Evolutionary conservation across 306 rosid genomes (phyloP).

Genomic region (Prinsepia uniflora): DNA sequence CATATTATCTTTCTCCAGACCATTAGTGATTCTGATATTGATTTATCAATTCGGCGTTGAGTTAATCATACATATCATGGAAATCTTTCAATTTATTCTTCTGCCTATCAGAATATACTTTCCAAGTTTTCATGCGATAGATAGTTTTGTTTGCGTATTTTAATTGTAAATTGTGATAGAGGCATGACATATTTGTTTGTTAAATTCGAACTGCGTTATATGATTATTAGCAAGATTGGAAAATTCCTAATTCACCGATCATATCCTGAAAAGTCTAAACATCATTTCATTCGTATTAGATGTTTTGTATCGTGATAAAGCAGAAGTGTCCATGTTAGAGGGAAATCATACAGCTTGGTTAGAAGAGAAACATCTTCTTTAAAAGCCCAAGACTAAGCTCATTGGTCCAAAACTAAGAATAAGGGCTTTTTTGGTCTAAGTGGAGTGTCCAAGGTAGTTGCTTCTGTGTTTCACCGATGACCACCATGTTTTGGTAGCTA

Average conservation of each 20-base stretch:
- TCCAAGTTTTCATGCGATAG: not conserved
- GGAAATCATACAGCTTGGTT: not conserved
- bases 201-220: not conserved
- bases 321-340: not conserved
- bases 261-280: not conserved
- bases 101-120: not conserved
- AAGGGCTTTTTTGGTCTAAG: not conserved
- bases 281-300: not conserved
- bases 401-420: not conserved
- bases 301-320: not conserved
- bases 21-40: not conserved
- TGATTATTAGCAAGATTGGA: not conserved
- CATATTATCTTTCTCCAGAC: not conserved
- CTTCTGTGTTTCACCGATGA: no score
- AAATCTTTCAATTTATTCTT: not conserved
- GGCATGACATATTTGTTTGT: no score
- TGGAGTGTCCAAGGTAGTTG: not conserved
- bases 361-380: not conserved
- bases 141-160: not conserved
- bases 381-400: not conserved
- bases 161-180: not conserved
- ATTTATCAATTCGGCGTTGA: not conserved
- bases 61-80: not conserved
- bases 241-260: not conserved
- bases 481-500: no score